Conservation (phyloP, 352 stramenopile genomes). For the Globisporangium iwayamae region DNA sequence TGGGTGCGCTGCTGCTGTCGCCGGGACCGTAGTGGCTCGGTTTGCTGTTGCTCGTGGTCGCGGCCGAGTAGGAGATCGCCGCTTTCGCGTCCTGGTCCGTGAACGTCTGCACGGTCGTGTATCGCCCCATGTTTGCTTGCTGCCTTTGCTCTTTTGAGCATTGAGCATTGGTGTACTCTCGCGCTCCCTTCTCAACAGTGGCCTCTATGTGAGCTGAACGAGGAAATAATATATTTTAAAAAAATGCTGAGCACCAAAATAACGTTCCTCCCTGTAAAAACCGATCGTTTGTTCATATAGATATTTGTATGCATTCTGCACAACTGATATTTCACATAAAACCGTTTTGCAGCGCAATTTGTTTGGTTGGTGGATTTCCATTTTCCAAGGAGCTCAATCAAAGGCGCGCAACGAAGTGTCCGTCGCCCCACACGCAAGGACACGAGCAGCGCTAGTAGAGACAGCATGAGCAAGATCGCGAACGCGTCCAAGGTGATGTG, state of each 20-base stretch:
- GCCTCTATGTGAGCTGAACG: no score
- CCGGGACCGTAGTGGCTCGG: constrained; percentile 16
- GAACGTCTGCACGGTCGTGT: constrained; percentile 84
- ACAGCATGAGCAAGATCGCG: constrained; percentile 78
- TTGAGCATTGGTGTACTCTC: no score
- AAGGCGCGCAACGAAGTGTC: background rate
- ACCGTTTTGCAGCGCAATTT: no score
- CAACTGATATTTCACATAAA: no score
- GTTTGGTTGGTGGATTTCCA: constrained; percentile 2
- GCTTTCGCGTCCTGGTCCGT: constrained; percentile 76
- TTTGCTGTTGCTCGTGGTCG: constrained; percentile 11
- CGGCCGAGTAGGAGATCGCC: constrained; percentile 51
- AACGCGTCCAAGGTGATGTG: constrained; percentile 85
- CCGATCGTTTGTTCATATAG: no score
- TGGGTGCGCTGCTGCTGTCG: constrained; percentile 7
- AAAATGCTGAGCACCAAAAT: no score
- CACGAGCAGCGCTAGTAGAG: background rate
- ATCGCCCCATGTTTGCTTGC: constrained; percentile 48
- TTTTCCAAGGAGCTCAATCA: background rate
- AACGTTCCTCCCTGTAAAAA: no score
- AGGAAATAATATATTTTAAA: no score
- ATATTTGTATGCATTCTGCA: no score
- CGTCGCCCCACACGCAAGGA: background rate
- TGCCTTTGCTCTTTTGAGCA: background rate
- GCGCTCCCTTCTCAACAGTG: no score